Conservation (phyloP, 2,329 filamentous ascomycete species). For the Monilinia laxa region DNA sequence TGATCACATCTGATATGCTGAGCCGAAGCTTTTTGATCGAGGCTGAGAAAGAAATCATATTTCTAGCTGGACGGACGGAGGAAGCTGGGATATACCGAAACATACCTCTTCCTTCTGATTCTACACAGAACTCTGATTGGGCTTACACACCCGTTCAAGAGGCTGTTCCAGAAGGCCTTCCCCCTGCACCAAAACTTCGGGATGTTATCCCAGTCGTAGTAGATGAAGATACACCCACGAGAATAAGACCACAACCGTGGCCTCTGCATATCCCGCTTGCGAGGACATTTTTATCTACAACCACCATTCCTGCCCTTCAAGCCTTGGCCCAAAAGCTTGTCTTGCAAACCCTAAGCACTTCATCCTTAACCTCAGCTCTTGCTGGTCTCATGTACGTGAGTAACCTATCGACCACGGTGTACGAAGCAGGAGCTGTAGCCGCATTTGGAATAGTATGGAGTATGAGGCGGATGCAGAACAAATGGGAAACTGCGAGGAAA, state of each 20-base stretch:
- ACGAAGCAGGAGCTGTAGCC: conserved; percentile 62
- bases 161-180: conserved; percentile 19
- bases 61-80: conserved; percentile 73
- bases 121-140: conserved; percentile 26
- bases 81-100: conserved; percentile 54
- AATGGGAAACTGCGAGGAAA: conserved; percentile 59
- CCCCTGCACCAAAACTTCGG: conserved; percentile 27
- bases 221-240: conserved; percentile 29
- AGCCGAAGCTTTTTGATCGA: conserved; percentile 72
- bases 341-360: conserved; percentile 68
- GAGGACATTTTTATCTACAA: conserved; percentile 63
- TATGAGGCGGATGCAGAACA: conserved; percentile 58
- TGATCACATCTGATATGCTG: conserved; percentile 78
- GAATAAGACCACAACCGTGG: conserved; percentile 51
- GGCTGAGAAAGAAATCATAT: conserved; percentile 80
- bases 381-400: conserved; percentile 58
- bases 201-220: conserved; percentile 30
- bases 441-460: conserved; percentile 61
- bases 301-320: conserved; percentile 69
- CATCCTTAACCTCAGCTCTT: conserved; percentile 58
- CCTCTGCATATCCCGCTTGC: conserved; percentile 71
- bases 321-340: conserved; percentile 73
- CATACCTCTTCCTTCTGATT: not conserved
- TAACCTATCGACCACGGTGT: conserved; percentile 52
- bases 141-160: conserved; percentile 33